Evolutionary conservation across 371 early-diverging fungal species (phyloP).

Genomic region (Neoconidiobolus thromboides): DNA sequence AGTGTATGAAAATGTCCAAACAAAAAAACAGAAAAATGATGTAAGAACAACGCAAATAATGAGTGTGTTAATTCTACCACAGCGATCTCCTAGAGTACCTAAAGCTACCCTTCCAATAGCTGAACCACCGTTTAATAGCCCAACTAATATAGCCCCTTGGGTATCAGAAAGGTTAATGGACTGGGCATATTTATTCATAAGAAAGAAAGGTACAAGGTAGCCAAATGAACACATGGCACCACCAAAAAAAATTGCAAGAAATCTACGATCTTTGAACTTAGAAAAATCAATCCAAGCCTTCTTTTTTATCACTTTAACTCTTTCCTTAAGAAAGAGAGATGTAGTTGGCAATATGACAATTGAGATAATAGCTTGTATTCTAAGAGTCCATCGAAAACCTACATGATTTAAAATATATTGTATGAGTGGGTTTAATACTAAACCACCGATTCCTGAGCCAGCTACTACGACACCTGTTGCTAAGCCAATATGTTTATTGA

Average conservation of each 20-base stretch:
- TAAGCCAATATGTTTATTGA: conserved; percentile 35
- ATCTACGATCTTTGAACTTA: conserved; percentile 13
- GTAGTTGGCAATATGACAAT: conserved; percentile 15
- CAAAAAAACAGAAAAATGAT: conserved; percentile 23
- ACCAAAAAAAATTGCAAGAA: conserved; percentile 12
- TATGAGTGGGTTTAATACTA: conserved; percentile 44
- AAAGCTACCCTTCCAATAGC: conserved; percentile 41
- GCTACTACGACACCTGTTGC: conserved; percentile 53
- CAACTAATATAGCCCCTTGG: conserved; percentile 25
- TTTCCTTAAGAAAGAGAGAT: neutral
- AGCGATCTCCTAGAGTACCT: conserved; percentile 33
- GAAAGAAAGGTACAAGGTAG: conserved; percentile 16
- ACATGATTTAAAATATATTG: conserved; percentile 27
- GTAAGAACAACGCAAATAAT: conserved; percentile 21
- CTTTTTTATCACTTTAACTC: neutral
- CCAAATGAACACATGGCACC: conserved; percentile 15
- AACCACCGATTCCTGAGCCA: conserved; percentile 62
- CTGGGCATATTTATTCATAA: conserved; percentile 16
- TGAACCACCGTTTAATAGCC: conserved; percentile 27
- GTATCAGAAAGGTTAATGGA: conserved; percentile 12
- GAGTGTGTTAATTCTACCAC: conserved; percentile 37
- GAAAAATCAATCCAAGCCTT: conserved; percentile 9
- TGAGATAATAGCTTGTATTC: conserved; percentile 31
- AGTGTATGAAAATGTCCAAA: conserved; percentile 37
- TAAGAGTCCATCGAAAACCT: conserved; percentile 39